Conservation (phyloP, 306 rosid species). For the Myrica gale region DNA sequence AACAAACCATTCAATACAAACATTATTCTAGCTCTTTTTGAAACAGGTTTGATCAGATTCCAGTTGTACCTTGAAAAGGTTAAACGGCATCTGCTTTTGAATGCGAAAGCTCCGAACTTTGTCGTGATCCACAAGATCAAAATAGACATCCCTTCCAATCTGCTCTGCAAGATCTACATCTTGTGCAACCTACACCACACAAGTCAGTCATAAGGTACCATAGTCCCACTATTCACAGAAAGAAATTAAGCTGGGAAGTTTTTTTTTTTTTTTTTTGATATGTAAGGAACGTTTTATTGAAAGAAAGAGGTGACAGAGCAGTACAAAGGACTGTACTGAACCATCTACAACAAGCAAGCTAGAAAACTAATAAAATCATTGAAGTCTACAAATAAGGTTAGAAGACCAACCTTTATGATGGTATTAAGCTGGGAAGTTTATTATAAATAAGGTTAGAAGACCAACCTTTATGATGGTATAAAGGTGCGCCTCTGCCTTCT, state of each 20-base stretch:
- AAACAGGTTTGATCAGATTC: neutral
- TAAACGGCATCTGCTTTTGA: constrained; percentile 68
- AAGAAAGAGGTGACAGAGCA: too few species aligned
- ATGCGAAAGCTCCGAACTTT: constrained; percentile 86
- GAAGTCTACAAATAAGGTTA: too few species aligned
- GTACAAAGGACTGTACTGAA: too few species aligned
- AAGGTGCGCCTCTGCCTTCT: constrained; percentile 85
- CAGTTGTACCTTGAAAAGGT: constrained; percentile 66
- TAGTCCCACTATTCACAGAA: neutral
- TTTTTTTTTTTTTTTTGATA: too few species aligned
- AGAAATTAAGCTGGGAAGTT: constrained; percentile 9
- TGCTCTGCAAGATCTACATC: constrained; percentile 71
- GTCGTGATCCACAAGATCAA: constrained; percentile 95
- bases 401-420: too few species aligned
- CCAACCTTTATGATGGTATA: constrained; percentile 83
- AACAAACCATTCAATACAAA: too few species aligned
- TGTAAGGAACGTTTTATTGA: too few species aligned
- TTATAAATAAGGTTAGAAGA: constrained; percentile 6
- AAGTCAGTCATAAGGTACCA: constrained; percentile 11
- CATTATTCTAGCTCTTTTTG: neutral
- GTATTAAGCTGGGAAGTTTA: constrained; percentile 8
- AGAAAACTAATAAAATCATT: too few species aligned
- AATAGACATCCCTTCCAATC: constrained; percentile 83
- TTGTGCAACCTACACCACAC: constrained; percentile 66
- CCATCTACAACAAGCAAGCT: too few species aligned